Percentiles rank a stretch among this genome's conserved stretches.
These are phyloP conservation scores for Butyriboletus loyo DNA, from an alignment of 768 basidiomycete genomes.

Conservation along the genomic window DNA sequence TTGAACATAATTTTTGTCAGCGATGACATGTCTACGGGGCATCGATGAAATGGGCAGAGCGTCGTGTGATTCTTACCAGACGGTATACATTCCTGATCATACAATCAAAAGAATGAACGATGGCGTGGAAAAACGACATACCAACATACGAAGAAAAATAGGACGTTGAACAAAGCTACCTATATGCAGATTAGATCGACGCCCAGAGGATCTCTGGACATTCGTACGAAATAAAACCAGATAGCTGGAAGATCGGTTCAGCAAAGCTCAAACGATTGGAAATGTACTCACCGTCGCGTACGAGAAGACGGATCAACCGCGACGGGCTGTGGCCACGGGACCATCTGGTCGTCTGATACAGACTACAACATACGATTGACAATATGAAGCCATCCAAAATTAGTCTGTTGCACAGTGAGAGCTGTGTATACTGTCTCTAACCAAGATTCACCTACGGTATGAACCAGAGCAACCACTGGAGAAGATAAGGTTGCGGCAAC, in stretches of 20 bases:
- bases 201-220: not conserved
- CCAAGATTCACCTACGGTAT: constrained; percentile 7
- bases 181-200: not conserved
- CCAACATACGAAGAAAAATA: constrained; percentile 12
- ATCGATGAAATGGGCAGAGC: not conserved
- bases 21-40: not conserved
- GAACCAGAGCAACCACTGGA: constrained; percentile 13
- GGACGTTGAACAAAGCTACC: constrained; percentile 4
- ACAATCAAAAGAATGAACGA: not conserved
- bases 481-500: not conserved
- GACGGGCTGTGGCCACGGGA: not conserved
- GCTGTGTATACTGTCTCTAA: not conserved
- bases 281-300: constrained; percentile 23
- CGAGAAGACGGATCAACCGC: constrained; percentile 12
- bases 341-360: not conserved
- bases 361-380: not conserved
- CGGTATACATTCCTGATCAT: constrained; percentile 7
- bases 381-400: constrained; percentile 13
- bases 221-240: constrained; percentile 16
- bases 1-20: not conserved
- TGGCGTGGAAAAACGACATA: not conserved
- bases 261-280: not conserved
- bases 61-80: constrained; percentile 2
- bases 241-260: constrained; percentile 6
- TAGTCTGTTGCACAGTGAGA: constrained; percentile 11